Evolutionary conservation across 2,329 filamentous ascomycete genomes (phyloP), one percentile per base, ranked within the genome.

Genomic region (Paraphoma chrysanthemicola): DNA sequence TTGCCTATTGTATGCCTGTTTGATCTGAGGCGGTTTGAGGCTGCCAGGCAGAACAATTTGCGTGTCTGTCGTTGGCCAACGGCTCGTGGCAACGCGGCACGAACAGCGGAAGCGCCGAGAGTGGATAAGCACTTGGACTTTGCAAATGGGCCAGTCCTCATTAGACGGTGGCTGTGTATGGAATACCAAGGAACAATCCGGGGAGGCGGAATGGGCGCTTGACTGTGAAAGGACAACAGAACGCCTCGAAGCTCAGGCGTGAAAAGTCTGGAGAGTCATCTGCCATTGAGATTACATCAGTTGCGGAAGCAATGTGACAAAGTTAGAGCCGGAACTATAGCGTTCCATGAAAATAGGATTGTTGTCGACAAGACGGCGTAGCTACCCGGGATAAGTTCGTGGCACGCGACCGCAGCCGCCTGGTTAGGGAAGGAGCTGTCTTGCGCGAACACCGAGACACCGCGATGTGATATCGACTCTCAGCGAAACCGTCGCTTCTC

Each of bases 41-140:
- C 60, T 63, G 46, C 54, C 58, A 75, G 72, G 72, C 72, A 75
- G 55, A 67, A 66, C 52, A 57, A 69, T 74, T 74, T 46, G 54
- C 59, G 48, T 23, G 12, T 44, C 11, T 62, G 45, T 60, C 58
- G 67, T 71, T 74, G 69, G 72, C 62, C 58, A 55, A 60, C 58
- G 42, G 43, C 59, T 50, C 48, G 50, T 54, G 46, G 62, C 55
- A 47, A 51, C 51, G 54, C 63, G 67, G 68, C 58, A 64, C 54
- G 55, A 54, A 41, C 39, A 51, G 59, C 59, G 59, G 63, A 53
- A 60, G 56, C 59, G 48, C 50, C 59, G 59, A 62, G 44, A 51
- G 46, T 63, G 59, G 51, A 48, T 57, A 49, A 64, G 56, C 58
- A 56, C 54, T 56, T 66, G 56, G 45, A 16, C n/a, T 36, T 36